phyloP scores from a whole-genome alignment of 345 rosid genomes.

The Sisymbrium irio region DNA sequence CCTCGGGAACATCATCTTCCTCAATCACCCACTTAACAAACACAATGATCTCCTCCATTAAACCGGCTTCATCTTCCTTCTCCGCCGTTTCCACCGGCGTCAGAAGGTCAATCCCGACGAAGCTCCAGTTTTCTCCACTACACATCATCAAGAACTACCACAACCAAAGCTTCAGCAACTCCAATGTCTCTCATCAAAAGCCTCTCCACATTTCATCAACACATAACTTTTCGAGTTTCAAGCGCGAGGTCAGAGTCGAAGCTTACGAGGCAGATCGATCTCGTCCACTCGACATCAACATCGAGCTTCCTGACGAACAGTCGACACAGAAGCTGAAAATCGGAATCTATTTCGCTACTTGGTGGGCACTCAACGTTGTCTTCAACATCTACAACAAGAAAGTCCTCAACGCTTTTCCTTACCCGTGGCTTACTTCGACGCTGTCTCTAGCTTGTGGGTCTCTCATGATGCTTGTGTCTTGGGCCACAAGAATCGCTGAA shows the following conservation, averaged over 20 bases:
- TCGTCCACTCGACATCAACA: constrained; percentile 54
- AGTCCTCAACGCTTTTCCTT: constrained; percentile 90
- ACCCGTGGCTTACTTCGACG: constrained; percentile 94
- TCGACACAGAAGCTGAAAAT: constrained; percentile 54
- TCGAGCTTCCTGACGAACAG: constrained; percentile 42
- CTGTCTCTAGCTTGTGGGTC: constrained; percentile 93
- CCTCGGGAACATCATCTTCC: neutral
- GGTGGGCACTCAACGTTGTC: constrained; percentile 98
- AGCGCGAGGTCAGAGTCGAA: constrained; percentile 38
- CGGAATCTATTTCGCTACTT: constrained; percentile 82
- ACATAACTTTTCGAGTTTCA: constrained; percentile 36
- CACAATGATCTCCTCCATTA: constrained; percentile 58
- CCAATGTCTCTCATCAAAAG: constrained; percentile 39
- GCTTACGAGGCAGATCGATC: constrained; percentile 80
- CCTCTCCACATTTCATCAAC: constrained; percentile 53
- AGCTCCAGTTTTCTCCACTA: constrained; percentile 38
- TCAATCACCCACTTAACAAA: too few species aligned
- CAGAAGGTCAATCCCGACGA: constrained; percentile 21
- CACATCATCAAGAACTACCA: constrained; percentile 33
- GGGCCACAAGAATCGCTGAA: constrained; percentile 81
- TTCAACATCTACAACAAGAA: constrained; percentile 97
- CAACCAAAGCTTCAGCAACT: constrained; percentile 23
- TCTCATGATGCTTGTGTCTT: constrained; percentile 78
- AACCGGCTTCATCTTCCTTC: constrained; percentile 32
- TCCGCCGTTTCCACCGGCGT: constrained; percentile 22